Base-by-base conservation (phyloP, 2,329 filamentous ascomycete genomes). In the Rhytidhysteron rufulum region DNA sequence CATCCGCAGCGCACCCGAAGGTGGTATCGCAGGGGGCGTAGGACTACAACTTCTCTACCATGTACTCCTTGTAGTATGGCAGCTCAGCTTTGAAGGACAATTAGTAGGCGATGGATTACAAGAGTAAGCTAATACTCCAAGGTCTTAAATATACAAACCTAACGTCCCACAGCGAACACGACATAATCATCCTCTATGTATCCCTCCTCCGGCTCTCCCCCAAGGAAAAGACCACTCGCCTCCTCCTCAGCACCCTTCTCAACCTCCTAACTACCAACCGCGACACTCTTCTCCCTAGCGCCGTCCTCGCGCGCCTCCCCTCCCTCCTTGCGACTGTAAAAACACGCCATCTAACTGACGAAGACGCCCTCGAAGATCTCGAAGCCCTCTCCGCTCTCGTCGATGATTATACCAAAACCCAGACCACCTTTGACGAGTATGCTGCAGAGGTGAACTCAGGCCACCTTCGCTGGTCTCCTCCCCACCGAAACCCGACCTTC, bases 211-310 rank as follows among this genome's bases (percentile, higher is more conserved):
- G 89, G 40, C 75, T 95, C 31, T 97, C 93, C 2, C 90, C 91
- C 32, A 98, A 98, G 67, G 93, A 97, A 65, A 98, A 98, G 75
- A 97, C 91, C 1, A 97, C 91, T 1, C 83, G 93, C 21, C 78
- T 98, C 39, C 80, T 96, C 33, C 77, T 97, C 32, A 89, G 89
- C 8, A 96, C 91, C 6, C 78, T 98, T 30, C 79, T 85, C 63
- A 97, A 95, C 68, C 82, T 98, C 32, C 80, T 96, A 27, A 88
- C 74, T 66, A 79, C 70, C 72, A 86, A 77, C 77, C 86, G 63
- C 68, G 83, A 65, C 24, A 76, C 71, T 17, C 72, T 85, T 33
- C 82, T 97, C 41, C 90, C 91, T 6, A 84, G 85, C 3, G 90
- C 93, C 1, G 85, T 93, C 17, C 84, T 95, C 43, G 88, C 88